phyloP scores from a whole-genome alignment of 805 yeast species.

The Yarrowia sp. region DNA sequence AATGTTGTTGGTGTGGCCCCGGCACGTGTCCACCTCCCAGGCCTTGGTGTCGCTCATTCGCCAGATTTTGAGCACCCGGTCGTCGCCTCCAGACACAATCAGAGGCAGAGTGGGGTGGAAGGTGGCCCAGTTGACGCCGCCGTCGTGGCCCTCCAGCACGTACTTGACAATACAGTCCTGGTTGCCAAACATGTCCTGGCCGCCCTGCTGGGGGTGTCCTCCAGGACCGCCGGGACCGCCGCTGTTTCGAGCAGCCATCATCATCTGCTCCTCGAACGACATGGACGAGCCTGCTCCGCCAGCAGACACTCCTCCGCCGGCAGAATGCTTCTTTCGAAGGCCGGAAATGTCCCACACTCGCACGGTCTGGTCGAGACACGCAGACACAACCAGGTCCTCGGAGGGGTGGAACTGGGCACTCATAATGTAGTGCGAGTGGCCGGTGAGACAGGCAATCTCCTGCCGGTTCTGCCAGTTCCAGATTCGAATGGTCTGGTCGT shows the following conservation, averaged over 20 bases:
- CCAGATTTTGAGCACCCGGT: slow-evolving; percentile 94
- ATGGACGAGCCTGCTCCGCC: slow-evolving; percentile 42
- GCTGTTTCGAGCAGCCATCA: slow-evolving; percentile 52
- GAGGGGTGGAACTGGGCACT: slow-evolving; percentile 97
- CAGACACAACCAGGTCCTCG: slow-evolving; percentile 92
- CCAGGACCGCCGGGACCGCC: slow-evolving; percentile 50
- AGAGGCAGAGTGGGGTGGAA: slow-evolving; percentile 97
- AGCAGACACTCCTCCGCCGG: slow-evolving; percentile 49
- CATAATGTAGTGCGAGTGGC: slow-evolving; percentile 98
- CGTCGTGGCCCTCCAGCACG: slow-evolving; percentile 96
- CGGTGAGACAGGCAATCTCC: slow-evolving; percentile 95
- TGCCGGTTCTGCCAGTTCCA: slow-evolving; percentile 99
- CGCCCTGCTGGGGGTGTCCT: slow-evolving; percentile 46
- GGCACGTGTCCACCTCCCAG: slow-evolving; percentile 98
- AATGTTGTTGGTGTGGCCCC: slow-evolving; percentile 96
- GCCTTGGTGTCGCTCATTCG: slow-evolving; percentile 97
- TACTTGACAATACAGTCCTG: slow-evolving; percentile 94
- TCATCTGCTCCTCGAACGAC: slow-evolving; percentile 55
- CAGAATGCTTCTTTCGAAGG: slow-evolving; percentile 92
- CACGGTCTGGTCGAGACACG: slow-evolving; percentile 97
- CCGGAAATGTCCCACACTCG: slow-evolving; percentile 99
- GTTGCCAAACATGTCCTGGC: slow-evolving; percentile 93
- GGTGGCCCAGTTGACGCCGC: slow-evolving; percentile 98
- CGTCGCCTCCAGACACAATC: slow-evolving; percentile 96
- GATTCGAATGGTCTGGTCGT: slow-evolving; percentile 97